Evolutionary conservation across 768 basidiomycete genomes (phyloP), one percentile per base, ranked within the genome.

Genomic region (Amanita polypyramis): DNA sequence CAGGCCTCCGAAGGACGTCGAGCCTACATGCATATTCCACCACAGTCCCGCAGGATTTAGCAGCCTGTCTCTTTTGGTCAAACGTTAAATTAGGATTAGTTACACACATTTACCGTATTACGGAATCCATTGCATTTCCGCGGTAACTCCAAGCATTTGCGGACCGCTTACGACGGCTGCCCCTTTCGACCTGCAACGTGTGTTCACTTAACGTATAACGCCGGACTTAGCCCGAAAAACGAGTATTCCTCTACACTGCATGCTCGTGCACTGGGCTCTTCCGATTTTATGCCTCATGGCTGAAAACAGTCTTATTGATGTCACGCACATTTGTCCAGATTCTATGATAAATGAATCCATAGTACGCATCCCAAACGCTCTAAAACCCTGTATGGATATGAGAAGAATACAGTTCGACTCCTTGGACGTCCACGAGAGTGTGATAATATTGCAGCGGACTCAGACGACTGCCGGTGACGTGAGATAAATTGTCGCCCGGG

Each of bases 121-220:
- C 43, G 43, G 12, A 12, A 45, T 45, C 17, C 17, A 45, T 33
- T 35, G 34, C 43, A 45, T 45, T 45, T 45, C 43, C 43, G 43
- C 43, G 43, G 43, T 35, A 33, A 35, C 43, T 34, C 43, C 43
- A 45, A 19, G 30, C 8, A 33, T 19, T 41, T 21, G 38, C 21
- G 39, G 39, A 21, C 25, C 21, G 39, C 21, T 23, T 41, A 17
- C 35, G 15, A 6, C n/a, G 6, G 35, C 15, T 42, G n/a, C 40
- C 25, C 40, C 40, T 42, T 42, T 42, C 25, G 25, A n/a, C 5
- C 40, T 42, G 25, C 12, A 42, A 42, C 40, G 40, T 42, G 40
- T 25, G 12, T 25, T 40, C 37, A 11, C 19, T 40, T 40, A 21
- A 42, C 40, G 25, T 36, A 42, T 21, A 21, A 21, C 21, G 11